A percentile compares a stretch with the other conserved stretches of the same genome.
Conservation (phyloP, 2,329 filamentous ascomycete genomes). For the Sporothrix phasma region DNA sequence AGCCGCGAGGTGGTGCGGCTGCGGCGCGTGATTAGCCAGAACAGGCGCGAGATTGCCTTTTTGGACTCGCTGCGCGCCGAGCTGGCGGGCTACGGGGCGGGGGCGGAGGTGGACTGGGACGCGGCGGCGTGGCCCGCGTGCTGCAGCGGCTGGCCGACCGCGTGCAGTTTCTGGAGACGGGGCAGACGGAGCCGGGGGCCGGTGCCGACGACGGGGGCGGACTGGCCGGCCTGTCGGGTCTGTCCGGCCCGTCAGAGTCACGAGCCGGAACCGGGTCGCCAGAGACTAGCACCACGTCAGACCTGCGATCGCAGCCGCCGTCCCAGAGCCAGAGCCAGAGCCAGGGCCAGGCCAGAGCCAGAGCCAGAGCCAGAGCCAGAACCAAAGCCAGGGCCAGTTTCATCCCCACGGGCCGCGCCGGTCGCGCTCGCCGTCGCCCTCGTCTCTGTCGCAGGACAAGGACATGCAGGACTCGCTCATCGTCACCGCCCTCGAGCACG, state of each 20-base stretch:
- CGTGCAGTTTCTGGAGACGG: conserved; percentile 15
- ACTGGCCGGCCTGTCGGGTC: not conserved
- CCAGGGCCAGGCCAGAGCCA: too few relatives aligned
- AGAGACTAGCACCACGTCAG: not conserved
- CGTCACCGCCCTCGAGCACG: conserved; percentile 28
- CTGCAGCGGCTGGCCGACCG: conserved; percentile 15
- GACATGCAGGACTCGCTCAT: conserved; percentile 21
- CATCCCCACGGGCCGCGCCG: not conserved
- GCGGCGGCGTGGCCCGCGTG: not conserved
- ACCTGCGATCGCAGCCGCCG: too few relatives aligned
- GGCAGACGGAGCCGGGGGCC: not conserved
- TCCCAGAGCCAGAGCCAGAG: too few relatives aligned
- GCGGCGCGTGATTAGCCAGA: conserved; percentile 17
- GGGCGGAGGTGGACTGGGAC: not conserved
- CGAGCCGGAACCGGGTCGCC: not conserved
- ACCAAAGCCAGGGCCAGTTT: too few relatives aligned
- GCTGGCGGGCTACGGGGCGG: conserved; percentile 10
- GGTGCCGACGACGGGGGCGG: not conserved
- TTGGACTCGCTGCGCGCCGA: conserved; percentile 15
- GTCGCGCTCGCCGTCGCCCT: not conserved
- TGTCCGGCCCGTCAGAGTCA: too few relatives aligned
- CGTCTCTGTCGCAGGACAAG: too few relatives aligned
- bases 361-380: too few relatives aligned
- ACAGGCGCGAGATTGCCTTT: conserved; percentile 19
- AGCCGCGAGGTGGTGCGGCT: conserved; percentile 19